Evolutionary conservation across 805 yeast species (phyloP).

Genomic region (Allodekkera sacchari): DNA sequence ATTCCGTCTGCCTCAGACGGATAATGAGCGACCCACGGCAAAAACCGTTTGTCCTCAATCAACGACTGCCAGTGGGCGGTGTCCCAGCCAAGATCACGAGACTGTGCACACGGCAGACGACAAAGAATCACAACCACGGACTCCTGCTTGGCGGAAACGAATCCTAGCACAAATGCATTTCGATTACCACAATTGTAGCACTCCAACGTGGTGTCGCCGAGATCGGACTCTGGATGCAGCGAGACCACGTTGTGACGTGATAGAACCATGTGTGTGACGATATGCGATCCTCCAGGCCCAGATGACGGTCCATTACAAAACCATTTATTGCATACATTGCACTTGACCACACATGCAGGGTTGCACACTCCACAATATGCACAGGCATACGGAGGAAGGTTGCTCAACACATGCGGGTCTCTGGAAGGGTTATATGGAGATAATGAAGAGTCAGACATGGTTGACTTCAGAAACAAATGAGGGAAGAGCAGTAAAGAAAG

Average conservation of each 20-base stretch:
- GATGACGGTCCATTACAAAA: slow-evolving; percentile 61
- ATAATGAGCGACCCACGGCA: slow-evolving; percentile 72
- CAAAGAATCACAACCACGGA: slow-evolving; percentile 82
- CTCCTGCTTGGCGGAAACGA: slow-evolving; percentile 79
- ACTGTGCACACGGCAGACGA: slow-evolving; percentile 80
- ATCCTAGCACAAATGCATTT: slow-evolving; percentile 76
- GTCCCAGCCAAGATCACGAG: slow-evolving; percentile 76
- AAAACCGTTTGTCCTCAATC: slow-evolving; percentile 68
- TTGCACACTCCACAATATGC: slow-evolving; percentile 69
- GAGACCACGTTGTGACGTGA: slow-evolving; percentile 69
- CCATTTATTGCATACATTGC: slow-evolving; percentile 76
- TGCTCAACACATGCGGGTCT: not conserved
- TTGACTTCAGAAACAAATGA: too few relatives aligned
- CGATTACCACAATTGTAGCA: slow-evolving; percentile 85
- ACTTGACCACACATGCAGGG: slow-evolving; percentile 60
- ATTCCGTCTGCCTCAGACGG: slow-evolving; percentile 60
- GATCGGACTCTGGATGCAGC: slow-evolving; percentile 69
- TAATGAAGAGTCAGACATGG: not conserved
- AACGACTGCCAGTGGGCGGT: slow-evolving; percentile 81
- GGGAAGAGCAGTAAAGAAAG: too few relatives aligned
- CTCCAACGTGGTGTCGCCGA: slow-evolving; percentile 82
- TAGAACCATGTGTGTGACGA: slow-evolving; percentile 75
- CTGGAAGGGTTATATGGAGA: not conserved
- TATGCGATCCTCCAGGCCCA: slow-evolving; percentile 46
- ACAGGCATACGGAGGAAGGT: slow-evolving; percentile 30